Conservation (phyloP, 2,329 filamentous ascomycete species). For the Cladosporium sp. region DNA sequence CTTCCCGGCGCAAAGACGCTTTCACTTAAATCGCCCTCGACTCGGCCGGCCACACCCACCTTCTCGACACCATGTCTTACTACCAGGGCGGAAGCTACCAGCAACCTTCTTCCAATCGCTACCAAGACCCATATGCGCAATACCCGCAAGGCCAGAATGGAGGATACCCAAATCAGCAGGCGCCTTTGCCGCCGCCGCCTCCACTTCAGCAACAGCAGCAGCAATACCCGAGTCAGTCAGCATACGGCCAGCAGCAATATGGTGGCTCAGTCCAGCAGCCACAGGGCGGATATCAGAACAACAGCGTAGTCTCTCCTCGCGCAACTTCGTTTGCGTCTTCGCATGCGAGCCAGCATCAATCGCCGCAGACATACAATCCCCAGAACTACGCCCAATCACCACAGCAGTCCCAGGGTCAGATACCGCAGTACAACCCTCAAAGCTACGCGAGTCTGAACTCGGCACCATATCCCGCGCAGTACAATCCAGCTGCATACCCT, state of each 20-base stretch:
- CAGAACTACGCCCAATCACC: conserved; percentile 53
- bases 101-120: conserved; percentile 19
- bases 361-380: conserved; percentile 54
- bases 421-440: conserved; percentile 67
- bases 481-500: conserved; percentile 24
- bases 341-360: conserved; percentile 36
- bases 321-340: conserved; percentile 4
- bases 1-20: conserved; percentile 31
- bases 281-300: conserved; percentile 18
- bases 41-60: background rate
- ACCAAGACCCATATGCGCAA: conserved; percentile 24
- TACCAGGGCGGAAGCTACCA: conserved; percentile 50
- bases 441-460: conserved; percentile 46
- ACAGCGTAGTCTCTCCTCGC: conserved; percentile 9
- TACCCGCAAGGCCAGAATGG: conserved; percentile 26
- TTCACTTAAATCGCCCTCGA: conserved; percentile 24
- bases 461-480: conserved; percentile 29
- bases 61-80: conserved; percentile 47
- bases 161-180: conserved; percentile 19
- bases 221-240: conserved; percentile 23
- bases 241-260: conserved; percentile 21
- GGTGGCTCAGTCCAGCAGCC: conserved; percentile 28
- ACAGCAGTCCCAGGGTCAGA: conserved; percentile 44
- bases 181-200: conserved; percentile 9
- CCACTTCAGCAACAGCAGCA: conserved; percentile 16